Evolutionary conservation across 2,329 filamentous ascomycete species (phyloP).

Genomic region (Ceratocystis diversiconidia): DNA sequence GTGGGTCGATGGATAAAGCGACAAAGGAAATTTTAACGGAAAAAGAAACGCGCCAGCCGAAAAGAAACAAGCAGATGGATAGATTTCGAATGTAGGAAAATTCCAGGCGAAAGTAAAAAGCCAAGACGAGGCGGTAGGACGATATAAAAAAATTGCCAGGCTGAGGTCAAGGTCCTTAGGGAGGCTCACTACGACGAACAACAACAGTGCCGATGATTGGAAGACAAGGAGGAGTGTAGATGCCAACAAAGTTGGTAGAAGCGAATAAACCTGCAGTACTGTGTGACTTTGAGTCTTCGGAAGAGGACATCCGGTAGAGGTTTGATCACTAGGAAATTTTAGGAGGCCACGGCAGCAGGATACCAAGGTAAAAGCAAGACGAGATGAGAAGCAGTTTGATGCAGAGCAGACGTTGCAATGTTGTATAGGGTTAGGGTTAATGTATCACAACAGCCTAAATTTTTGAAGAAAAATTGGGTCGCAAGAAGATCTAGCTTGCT

Average conservation of each 20-base stretch:
- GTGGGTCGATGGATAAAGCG: neutral
- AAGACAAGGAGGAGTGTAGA: neutral
- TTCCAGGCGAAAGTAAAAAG: neutral
- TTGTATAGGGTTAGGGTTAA: neutral
- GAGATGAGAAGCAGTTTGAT: neutral
- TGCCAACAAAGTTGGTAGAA: neutral
- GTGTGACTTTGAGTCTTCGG: neutral
- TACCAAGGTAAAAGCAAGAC: neutral
- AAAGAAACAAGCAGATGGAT: neutral
- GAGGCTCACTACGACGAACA: slow-evolving; percentile 10
- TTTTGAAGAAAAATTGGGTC: neutral
- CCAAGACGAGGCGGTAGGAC: neutral
- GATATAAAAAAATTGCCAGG: neutral
- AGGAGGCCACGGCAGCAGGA: neutral
- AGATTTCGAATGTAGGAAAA: neutral
- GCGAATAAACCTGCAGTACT: neutral
- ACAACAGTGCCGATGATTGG: slow-evolving; percentile 1
- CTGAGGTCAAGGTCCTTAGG: slow-evolving; percentile 5
- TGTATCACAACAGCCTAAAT: slow-evolving; percentile 3
- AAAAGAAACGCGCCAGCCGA: neutral
- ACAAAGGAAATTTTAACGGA: neutral
- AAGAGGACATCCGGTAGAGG: slow-evolving; percentile 12
- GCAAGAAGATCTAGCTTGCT: neutral
- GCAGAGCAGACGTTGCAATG: slow-evolving; percentile 1
- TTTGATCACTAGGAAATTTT: neutral